Conservation (phyloP, 177 flowering plant genomes). For the Vitis hybrid region DNA sequence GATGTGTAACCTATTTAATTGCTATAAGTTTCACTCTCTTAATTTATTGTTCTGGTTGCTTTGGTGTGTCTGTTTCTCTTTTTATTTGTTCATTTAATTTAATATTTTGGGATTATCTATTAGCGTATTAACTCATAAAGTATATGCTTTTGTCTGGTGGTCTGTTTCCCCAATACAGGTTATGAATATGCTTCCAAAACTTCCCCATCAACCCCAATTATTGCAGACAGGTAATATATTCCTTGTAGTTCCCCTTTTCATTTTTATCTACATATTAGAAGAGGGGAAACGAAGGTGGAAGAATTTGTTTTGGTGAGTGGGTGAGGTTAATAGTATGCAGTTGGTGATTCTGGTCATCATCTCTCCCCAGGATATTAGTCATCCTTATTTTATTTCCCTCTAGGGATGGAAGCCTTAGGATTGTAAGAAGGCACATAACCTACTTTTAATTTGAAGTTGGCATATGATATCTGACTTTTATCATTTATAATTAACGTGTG, state of each 20-base stretch:
- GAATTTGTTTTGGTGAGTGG: too few relatives aligned
- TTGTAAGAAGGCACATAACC: neutral
- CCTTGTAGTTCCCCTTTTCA: neutral
- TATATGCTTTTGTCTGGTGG: neutral
- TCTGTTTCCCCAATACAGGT: constrained; percentile 46
- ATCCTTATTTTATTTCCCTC: neutral
- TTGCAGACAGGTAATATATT: constrained; percentile 80
- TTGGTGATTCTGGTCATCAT: too few relatives aligned
- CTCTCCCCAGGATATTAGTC: too few relatives aligned
- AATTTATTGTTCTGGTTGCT: neutral
- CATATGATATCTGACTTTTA: neutral
- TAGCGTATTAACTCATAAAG: neutral
- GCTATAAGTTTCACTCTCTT: neutral
- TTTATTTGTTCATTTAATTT: neutral
- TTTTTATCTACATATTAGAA: neutral
- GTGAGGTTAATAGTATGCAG: too few relatives aligned
- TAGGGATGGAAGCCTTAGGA: neutral
- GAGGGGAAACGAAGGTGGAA: constrained; percentile 1
- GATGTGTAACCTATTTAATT: neutral
- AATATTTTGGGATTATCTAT: neutral
- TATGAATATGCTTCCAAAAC: constrained; percentile 76
- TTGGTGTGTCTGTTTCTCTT: neutral
- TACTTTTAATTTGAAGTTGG: neutral
- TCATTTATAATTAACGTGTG: neutral
- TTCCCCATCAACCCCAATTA: constrained; percentile 83